Evolutionary conservation across 805 yeast genomes (phyloP).

Genomic region (Saccharomycopsis microspora): DNA sequence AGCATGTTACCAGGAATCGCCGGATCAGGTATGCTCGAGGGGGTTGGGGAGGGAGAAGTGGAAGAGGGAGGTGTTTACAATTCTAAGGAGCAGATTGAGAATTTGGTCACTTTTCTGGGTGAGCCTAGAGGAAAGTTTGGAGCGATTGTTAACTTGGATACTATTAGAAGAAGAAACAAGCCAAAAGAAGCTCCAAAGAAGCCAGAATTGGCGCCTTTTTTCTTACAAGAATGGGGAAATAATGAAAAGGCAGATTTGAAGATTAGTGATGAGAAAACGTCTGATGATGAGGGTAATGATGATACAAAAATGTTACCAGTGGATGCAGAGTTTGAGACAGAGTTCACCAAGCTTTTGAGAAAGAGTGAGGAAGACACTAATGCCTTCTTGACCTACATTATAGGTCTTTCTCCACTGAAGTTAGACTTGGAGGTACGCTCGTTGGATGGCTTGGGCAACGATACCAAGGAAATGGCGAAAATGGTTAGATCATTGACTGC

Average conservation of each 20-base stretch:
- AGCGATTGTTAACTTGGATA: constrained; percentile 71
- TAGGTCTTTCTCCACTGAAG: constrained; percentile 58
- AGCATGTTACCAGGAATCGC: constrained; percentile 72
- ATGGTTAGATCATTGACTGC: constrained; percentile 58
- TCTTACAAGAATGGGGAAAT: constrained; percentile 51
- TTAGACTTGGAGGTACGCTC: constrained; percentile 85
- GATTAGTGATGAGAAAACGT: constrained; percentile 17
- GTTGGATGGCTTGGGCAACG: constrained; percentile 53
- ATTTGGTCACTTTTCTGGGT: constrained; percentile 60
- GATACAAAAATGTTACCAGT: constrained; percentile 17
- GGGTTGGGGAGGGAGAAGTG: constrained; percentile 41
- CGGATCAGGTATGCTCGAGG: constrained; percentile 60
- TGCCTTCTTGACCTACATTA: constrained; percentile 41
- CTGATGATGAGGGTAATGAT: constrained; percentile 20
- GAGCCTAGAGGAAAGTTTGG: constrained; percentile 72
- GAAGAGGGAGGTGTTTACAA: constrained; percentile 27
- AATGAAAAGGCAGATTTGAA: constrained; percentile 14
- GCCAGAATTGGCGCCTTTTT: constrained; percentile 74
- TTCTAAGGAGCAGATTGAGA: constrained; percentile 52
- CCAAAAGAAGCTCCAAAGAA: constrained; percentile 84
- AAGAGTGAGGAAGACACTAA: constrained; percentile 19
- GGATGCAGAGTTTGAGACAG: constrained; percentile 47
- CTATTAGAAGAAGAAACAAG: constrained; percentile 76
- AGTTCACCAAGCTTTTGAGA: constrained; percentile 57
- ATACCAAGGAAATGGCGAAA: constrained; percentile 41